phyloP scores from a whole-genome alignment of 164 flowering plant genomes.

The Buxus sempervirens region DNA sequence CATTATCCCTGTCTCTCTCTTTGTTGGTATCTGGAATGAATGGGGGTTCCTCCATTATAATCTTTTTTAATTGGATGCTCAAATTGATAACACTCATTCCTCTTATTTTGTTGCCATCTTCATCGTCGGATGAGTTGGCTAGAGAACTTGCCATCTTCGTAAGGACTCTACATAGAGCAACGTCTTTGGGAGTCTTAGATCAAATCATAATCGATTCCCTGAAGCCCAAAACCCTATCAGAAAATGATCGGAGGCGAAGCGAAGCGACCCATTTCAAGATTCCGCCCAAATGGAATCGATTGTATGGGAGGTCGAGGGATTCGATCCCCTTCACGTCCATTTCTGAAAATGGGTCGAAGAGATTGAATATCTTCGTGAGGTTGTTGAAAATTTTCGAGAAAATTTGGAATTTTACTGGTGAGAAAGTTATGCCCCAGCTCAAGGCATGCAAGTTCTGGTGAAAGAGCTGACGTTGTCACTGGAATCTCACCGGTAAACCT shows the following conservation, averaged over 20 bases:
- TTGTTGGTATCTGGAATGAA: too few species aligned
- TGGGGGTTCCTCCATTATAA: too few species aligned
- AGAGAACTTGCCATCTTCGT: too few species aligned
- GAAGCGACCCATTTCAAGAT: slow-evolving; percentile 72
- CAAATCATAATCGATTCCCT: slow-evolving; percentile 41
- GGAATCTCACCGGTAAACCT: slow-evolving; percentile 54
- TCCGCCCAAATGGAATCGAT: slow-evolving; percentile 40
- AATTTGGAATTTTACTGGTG: slow-evolving; percentile 52
- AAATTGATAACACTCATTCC: too few species aligned
- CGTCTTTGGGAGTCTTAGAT: slow-evolving; percentile 37
- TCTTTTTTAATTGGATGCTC: too few species aligned
- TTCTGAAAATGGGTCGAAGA: slow-evolving; percentile 66
- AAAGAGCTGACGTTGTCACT: slow-evolving; percentile 32
- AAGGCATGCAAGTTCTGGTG: slow-evolving; percentile 37
- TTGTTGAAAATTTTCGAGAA: slow-evolving; percentile 52
- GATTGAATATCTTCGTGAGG: slow-evolving; percentile 74
- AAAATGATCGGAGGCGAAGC: slow-evolving; percentile 60
- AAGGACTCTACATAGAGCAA: too few species aligned
- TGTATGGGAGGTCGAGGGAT: slow-evolving; percentile 62
- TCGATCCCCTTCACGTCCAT: slow-evolving; percentile 67
- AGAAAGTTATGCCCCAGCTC: slow-evolving; percentile 53
- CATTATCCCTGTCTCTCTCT: too few species aligned
- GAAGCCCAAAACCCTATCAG: slow-evolving; percentile 51
- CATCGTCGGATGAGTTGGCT: too few species aligned
- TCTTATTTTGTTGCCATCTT: too few species aligned